Conservation (phyloP, 129 eudicot species). For the Helianthus tuberosus region DNA sequence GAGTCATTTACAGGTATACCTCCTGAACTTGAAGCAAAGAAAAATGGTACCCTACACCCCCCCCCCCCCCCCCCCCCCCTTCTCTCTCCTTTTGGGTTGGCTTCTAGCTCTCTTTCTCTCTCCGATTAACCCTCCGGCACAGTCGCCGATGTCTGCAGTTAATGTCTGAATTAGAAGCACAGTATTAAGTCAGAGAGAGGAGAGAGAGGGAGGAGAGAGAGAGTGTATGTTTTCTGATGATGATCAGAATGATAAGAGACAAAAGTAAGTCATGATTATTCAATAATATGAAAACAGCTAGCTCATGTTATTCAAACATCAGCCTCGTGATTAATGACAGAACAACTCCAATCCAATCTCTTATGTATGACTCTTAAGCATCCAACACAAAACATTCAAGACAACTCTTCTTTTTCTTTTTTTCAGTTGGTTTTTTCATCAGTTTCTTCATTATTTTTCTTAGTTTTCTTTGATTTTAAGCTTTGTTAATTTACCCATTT, state of each 20-base stretch:
- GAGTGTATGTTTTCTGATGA: slow-evolving; percentile 26
- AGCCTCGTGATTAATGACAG: slow-evolving; percentile 80
- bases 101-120: slow-evolving; percentile 31
- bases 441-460: background rate
- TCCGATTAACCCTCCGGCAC: slow-evolving; percentile 89
- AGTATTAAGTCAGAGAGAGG: slow-evolving; percentile 39
- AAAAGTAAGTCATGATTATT: slow-evolving; percentile 76
- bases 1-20: slow-evolving; percentile 57
- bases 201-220: slow-evolving; percentile 25
- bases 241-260: slow-evolving; percentile 47
- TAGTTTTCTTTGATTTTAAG: slow-evolving; percentile 13
- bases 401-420: background rate
- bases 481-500: background rate
- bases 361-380: slow-evolving; percentile 29
- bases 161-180: slow-evolving; percentile 62
- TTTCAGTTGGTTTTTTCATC: slow-evolving; percentile 3
- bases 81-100: background rate
- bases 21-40: slow-evolving; percentile 15
- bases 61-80: background rate
- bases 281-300: slow-evolving; percentile 52
- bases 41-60: slow-evolving; percentile 3
- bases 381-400: slow-evolving; percentile 13
- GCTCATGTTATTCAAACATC: slow-evolving; percentile 62
- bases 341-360: slow-evolving; percentile 36
- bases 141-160: slow-evolving; percentile 77